Base-by-base conservation (phyloP, 176 grass and related monocot genomes). In the Aegilops sharonensis region DNA sequence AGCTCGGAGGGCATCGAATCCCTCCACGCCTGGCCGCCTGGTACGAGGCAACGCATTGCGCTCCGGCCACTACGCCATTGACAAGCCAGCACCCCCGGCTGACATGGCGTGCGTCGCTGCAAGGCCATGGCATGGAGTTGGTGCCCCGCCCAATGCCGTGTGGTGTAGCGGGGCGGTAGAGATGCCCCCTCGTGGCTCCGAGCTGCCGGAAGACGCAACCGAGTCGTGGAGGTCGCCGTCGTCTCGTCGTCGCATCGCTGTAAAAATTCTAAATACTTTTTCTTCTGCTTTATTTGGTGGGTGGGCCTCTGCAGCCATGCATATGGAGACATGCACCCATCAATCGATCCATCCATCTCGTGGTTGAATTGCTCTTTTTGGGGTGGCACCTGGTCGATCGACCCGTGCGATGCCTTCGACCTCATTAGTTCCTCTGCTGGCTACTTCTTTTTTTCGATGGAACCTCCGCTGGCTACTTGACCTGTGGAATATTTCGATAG, bases 401-500 rank as follows among this genome's bases (percentile, higher is more conserved):
- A 27, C 39, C 71, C 24, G 5, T 24, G n/a, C 39, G 20, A 42
- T 72, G 21, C 36, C 68, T 43, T 72, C 1, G n/a, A 23, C 39
- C 68, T 72, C 36, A 23, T 0, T 40, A 71, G 5, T 10, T 75
- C 72, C 72, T 73, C 70, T 42, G 47, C 42, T 30, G 0, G 70
- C 69, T 72, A 72, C 69, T 43, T 72, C 8, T 39, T 39, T 39
- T 39, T 39, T 39, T 8, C 8, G 8, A 39, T 39, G 37, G 37
- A 39, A 39, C 71, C 71, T 75, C 72, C 72, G 29, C 43, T 30
- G 0, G 71, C 69, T 73, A 73, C 71, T 47, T 73, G 70, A 73
- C 39, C 6, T 47, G 42, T 48, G 78, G 79, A 90, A 90, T 87
- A 57, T 59, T 64, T 72, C 69, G 83, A 86, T 90, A 83, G 73